Evolutionary conservation across 1,139 yeast genomes (phyloP).

Genomic region (Hyphopichia wangnamkhiaoensis): DNA sequence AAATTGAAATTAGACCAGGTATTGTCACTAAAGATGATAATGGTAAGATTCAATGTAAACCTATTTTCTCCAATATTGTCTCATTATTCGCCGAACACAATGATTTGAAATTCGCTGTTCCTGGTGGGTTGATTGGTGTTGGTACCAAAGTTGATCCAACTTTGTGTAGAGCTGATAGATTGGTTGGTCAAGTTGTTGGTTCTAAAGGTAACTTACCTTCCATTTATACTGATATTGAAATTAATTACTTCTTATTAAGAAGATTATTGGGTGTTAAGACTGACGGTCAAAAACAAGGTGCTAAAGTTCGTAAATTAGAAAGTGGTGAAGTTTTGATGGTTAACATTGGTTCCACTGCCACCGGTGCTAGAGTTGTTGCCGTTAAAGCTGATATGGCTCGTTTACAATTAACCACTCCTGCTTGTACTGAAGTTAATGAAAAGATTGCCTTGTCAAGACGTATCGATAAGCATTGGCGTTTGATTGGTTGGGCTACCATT

Average conservation of each 20-base stretch:
- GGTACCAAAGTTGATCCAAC: conserved; percentile 99
- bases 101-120: conserved; percentile 97
- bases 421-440: conserved; percentile 97
- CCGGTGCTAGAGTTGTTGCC: conserved; percentile 98
- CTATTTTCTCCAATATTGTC: conserved; percentile 91
- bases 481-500: conserved; percentile 99
- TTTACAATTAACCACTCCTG: conserved; percentile 93
- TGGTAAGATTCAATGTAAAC: conserved; percentile 92
- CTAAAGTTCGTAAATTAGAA: conserved; percentile 92
- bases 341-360: conserved; percentile 97
- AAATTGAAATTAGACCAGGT: conserved; percentile 98
- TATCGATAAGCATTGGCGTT: conserved; percentile 99
- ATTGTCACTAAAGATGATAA: conserved; percentile 93
- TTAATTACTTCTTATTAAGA: conserved; percentile 94
- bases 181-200: conserved; percentile 99
- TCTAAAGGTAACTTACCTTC: conserved; percentile 95
- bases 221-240: conserved; percentile 94
- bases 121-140: conserved; percentile 99
- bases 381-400: conserved; percentile 99
- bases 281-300: conserved; percentile 92
- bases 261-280: conserved; percentile 98
- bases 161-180: conserved; percentile 97
- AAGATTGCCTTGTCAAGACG: conserved; percentile 98
- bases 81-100: conserved; percentile 97
- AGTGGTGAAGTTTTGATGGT: conserved; percentile 98